Evolutionary conservation across 2,329 filamentous ascomycete species (phyloP), one percentile per base, ranked within the genome.

Genomic region (Periconia macrospinosa): DNA sequence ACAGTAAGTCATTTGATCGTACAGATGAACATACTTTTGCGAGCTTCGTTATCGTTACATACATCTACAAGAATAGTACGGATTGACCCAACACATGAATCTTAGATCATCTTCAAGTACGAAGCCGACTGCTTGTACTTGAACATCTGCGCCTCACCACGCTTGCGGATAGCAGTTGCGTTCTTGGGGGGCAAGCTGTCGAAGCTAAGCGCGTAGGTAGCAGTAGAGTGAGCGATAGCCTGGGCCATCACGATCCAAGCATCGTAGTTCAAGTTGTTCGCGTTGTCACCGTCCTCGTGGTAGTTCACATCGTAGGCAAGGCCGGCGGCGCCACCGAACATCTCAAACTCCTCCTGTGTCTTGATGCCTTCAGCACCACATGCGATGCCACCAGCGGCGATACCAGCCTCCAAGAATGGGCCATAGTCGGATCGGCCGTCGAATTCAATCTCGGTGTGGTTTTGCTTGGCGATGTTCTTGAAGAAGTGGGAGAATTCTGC

Each of bases 371-470:
- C 89, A 1, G 90, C 90, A 40, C 90, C 90, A 2, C 89, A 91
- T 50, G 89, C 88, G 56, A 92, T 84, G 30, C 90, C 90, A 20
- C 90, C 89, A 1, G 84, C 84, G 0, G 90, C 87, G 41, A 92
- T 91, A 2, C 87, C 87, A 52, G 83, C 81, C 35, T 84, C 80
- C 64, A 92, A 87, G 76, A 93, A 92, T 1, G 85, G 87, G 47
- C 86, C 88, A 63, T 93, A 93, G 73, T 94, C 90, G 58, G 86
- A 90, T 54, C 90, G 86, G 7, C 90, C 90, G 62, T 91, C 87
- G 60, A 94, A 93, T 2, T 85, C 83, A 27, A 89, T 89, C 53
- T 88, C 84, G 0, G 85, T 88, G 68, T 86, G 66, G 54, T 68
- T 67, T 10, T 68, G 57, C 2, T 64, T 61, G 11, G 66, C 61